Evolutionary conservation across 2,329 filamentous ascomycete species (phyloP).

Genomic region (Xylariaceae sp.): DNA sequence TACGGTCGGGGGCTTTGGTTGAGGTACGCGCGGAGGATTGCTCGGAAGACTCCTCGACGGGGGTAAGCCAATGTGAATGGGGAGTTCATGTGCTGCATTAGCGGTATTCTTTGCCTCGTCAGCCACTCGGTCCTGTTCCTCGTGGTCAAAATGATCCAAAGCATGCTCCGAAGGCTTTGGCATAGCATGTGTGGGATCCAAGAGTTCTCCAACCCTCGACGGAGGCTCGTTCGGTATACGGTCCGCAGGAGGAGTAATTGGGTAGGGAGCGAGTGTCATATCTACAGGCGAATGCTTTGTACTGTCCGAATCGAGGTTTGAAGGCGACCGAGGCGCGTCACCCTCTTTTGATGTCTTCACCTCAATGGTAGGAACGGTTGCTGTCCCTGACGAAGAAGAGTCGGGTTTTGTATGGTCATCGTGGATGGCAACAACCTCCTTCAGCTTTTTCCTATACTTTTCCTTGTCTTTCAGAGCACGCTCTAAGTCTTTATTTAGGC

Average conservation of each 20-base stretch:
- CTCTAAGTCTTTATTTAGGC: constrained; percentile 93
- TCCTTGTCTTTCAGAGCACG: constrained; percentile 93
- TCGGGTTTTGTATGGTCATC: constrained; percentile 35
- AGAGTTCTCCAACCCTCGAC: constrained; percentile 56
- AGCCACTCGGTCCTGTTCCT: constrained; percentile 57
- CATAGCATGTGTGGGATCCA: constrained; percentile 66
- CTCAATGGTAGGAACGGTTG: constrained; percentile 35
- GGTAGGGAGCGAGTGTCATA: constrained; percentile 66
- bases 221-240: constrained; percentile 47
- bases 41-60: constrained; percentile 63
- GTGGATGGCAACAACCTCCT: constrained; percentile 66
- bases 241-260: constrained; percentile 68
- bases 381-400: constrained; percentile 29
- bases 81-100: constrained; percentile 55
- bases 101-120: constrained; percentile 54
- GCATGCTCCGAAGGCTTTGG: constrained; percentile 67
- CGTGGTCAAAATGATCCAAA: constrained; percentile 61
- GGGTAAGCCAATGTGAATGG: constrained; percentile 59
- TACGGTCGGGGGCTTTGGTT: constrained; percentile 57
- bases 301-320: constrained; percentile 56
- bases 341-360: constrained; percentile 41
- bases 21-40: constrained; percentile 58
- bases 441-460: constrained; percentile 87
- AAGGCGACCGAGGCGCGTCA: constrained; percentile 55
- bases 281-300: constrained; percentile 65